A percentile compares a stretch with the other conserved stretches of the same genome.
phyloP scores from a whole-genome alignment of 2,329 filamentous ascomycete species.

The Penicillium sp. region DNA sequence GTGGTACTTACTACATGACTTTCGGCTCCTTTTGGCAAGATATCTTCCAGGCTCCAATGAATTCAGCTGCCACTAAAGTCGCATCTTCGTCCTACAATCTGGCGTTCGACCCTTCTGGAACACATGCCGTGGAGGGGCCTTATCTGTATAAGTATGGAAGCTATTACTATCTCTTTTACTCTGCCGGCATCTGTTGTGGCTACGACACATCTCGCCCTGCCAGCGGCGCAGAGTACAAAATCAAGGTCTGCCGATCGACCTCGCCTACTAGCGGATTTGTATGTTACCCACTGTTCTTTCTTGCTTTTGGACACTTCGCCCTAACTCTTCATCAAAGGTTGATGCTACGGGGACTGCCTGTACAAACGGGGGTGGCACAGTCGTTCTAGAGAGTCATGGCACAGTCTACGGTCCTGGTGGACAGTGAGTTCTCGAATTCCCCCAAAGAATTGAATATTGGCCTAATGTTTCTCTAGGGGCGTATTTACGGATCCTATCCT shows the following conservation, averaged over 20 bases:
- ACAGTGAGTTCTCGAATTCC: constrained; percentile 50
- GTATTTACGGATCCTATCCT: constrained; percentile 34
- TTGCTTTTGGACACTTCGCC: background rate
- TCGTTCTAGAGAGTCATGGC: constrained; percentile 60
- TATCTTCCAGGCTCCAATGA: constrained; percentile 60
- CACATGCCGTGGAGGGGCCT: constrained; percentile 57
- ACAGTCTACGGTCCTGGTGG: constrained; percentile 66
- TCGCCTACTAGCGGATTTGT: constrained; percentile 56
- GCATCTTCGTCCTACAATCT: constrained; percentile 49
- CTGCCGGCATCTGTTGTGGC: constrained; percentile 60
- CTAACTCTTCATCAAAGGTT: constrained; percentile 27
- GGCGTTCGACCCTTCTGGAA: constrained; percentile 53
- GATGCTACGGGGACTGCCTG: constrained; percentile 58
- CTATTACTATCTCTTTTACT: constrained; percentile 67
- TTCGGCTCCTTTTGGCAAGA: constrained; percentile 71
- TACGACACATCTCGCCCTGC: constrained; percentile 55
- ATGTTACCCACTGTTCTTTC: constrained; percentile 13
- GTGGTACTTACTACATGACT: constrained; percentile 50
- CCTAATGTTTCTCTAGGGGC: constrained; percentile 26
- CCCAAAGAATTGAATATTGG: background rate
- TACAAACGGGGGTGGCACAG: constrained; percentile 58
- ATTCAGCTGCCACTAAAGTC: constrained; percentile 31
- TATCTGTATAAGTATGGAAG: constrained; percentile 56
- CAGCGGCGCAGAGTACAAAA: constrained; percentile 63
- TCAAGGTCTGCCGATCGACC: constrained; percentile 62